Evolutionary conservation across 192 early-diverging fungal species (phyloP).

Genomic region (Linnemannia exigua): DNA sequence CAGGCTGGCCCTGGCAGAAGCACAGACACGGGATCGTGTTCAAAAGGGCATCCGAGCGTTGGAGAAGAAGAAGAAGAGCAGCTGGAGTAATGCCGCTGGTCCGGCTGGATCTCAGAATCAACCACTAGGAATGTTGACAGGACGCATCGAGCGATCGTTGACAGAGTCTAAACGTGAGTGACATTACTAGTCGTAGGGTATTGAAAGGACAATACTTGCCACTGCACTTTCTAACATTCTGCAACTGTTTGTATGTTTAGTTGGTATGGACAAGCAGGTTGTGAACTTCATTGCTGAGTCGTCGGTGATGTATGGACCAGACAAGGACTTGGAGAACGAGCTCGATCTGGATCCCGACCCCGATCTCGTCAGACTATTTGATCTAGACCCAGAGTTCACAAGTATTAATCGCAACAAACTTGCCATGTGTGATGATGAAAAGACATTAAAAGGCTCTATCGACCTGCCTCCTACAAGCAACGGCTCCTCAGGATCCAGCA

Average conservation of each 20-base stretch:
- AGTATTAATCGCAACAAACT: slow-evolving; percentile 3
- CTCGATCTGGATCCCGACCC: slow-evolving; percentile 37
- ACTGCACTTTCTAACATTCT: not conserved
- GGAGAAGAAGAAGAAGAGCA: slow-evolving; percentile 30
- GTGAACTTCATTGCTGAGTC: slow-evolving; percentile 53
- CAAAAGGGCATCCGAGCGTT: slow-evolving; percentile 32
- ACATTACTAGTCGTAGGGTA: not conserved
- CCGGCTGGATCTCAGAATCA: not conserved
- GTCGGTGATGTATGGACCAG: slow-evolving; percentile 38
- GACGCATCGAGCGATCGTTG: slow-evolving; percentile 37
- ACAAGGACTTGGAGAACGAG: slow-evolving; percentile 32
- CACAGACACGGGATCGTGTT: slow-evolving; percentile 27
- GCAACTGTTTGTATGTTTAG: slow-evolving; percentile 21
- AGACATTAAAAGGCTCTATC: not conserved
- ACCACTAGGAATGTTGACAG: slow-evolving; percentile 28
- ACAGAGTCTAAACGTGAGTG: slow-evolving; percentile 52
- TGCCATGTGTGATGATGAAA: not conserved
- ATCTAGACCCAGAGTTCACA: slow-evolving; percentile 32
- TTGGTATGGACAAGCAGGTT: slow-evolving; percentile 52
- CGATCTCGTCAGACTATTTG: slow-evolving; percentile 23
- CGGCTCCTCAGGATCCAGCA: slow-evolving; percentile 7
- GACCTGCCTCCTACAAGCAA: not conserved
- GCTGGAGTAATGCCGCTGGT: not conserved
- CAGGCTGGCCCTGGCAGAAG: slow-evolving; percentile 34
- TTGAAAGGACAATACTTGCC: not conserved